Evolutionary conservation across 768 basidiomycete species (phyloP), one percentile per base, ranked within the genome.

Genomic region (Pleurotus giganteus): DNA sequence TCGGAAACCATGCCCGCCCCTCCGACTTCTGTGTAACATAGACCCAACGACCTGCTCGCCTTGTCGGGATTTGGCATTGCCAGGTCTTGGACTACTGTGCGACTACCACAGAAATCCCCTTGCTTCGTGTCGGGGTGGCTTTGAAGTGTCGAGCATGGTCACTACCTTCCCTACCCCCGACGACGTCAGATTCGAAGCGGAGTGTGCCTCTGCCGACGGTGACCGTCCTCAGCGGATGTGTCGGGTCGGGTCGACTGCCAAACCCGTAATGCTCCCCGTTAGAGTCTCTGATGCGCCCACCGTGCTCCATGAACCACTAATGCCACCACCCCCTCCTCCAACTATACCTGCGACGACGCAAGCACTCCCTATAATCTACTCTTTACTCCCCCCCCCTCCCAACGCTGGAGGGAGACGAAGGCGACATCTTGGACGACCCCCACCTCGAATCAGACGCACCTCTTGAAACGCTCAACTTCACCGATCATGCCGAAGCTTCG

Each of bases 271-370:
- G 49, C 19, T 8, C 13, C 49, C 34, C 29, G 58, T 58, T 2
- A 70, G 73, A 13, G 53, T 72, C 21, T 65, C 72, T 47, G 70
- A 72, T 61, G 73, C 71, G 1, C 68, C 74, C 1, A 63, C 68
- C 47, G 65, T 71, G 63, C 66, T 64, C 27, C 66, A 69, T 55
- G 60, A 60, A 61, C 65, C 55, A 26, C 66, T 69, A 28, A 57
- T 47, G 13, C 76, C 69, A 2, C 65, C 71, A 55, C 74, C 76
- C 17, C 78, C 77, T 51, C 77, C 77, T 13, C 70, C 74, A 31
- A 77, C 75, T 15, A 64, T 75, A 52, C 73, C 74, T 19, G 71
- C 67, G 26, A 56, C 63, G 41, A 73, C 70, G 0, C 67, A 67
- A 19, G 66, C 61, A 41, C 57, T 79, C 28, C 77, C 79, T 6